Base-by-base conservation (phyloP, 1,139 yeast genomes). In the Maudiozyma humilis region DNA sequence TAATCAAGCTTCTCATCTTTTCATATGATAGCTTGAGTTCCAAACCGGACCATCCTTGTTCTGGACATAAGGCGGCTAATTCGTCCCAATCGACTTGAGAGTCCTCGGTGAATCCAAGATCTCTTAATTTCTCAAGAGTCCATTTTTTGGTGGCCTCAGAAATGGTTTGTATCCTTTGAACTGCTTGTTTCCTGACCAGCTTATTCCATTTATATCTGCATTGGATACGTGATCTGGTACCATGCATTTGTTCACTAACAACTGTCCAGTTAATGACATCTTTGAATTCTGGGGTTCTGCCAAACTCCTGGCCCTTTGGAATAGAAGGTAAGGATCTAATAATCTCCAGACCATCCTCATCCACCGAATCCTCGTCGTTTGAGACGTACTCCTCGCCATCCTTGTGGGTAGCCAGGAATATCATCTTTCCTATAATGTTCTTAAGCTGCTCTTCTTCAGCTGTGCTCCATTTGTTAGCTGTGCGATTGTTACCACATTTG, bases 131-230 rank as follows among this genome's bases (percentile, higher is more conserved):
- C 48, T 72, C 67, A 49, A 78, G 55, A 41, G 84, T 57, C 84
- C 91, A 81, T 36, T 72, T 55, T 51, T 74, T 73, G 36, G 81
- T 79, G 15, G 66, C 67, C 4, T 65, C 58, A 31, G 70, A 71
- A 70, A 81, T 77, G 30, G 65, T 66, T 18, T 73, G 65, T 3
- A 78, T 70, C 43, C 80, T 68, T 18, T 65, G 67, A 33, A 69
- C 60, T 6, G 79, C 79, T 57, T 73, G 82, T 51, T 85, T 70
- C 56, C 78, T 81, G 43, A 78, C 64, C 8, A 88, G 60, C 63
- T 87, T 88, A 56, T 83, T 82, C 96, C 96, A 89, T 63, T 89
- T 89, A 66, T 89, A 89, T 44, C 96, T 77, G 62, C 96, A 89
- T 64, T 89, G 97, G 51, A 89, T 88, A 52, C 97, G 73, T 1